Conservation (phyloP, 768 basidiomycete species). For the Hygrocybe coccinea region DNA sequence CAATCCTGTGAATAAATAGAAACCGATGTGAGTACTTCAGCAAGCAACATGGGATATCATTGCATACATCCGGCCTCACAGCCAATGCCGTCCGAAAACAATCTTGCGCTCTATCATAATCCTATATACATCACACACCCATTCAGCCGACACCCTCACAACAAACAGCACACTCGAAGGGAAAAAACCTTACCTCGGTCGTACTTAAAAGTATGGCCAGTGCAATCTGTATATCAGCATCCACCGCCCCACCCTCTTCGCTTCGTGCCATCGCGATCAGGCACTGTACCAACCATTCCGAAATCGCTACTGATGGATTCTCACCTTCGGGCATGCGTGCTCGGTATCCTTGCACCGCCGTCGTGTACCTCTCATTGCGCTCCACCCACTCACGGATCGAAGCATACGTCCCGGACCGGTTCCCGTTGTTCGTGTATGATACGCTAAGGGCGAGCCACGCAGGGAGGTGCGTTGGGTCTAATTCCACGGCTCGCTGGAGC, state of each 20-base stretch:
- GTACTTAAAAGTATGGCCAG: conserved; percentile 90
- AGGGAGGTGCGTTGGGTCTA: conserved; percentile 70
- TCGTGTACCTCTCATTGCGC: conserved; percentile 53
- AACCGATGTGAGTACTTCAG: conserved; percentile 5
- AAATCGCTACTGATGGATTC: conserved; percentile 25
- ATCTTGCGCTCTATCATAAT: conserved; percentile 87
- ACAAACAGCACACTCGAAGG: no score
- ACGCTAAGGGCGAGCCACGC: conserved; percentile 90
- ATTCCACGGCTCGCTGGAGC: conserved; percentile 69
- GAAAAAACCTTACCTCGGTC: conserved; percentile 62
- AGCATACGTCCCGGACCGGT: conserved; percentile 66
- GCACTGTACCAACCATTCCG: conserved; percentile 59
- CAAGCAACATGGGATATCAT: conserved; percentile 5
- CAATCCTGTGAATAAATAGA: conserved; percentile 58
- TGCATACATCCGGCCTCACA: conserved; percentile 74
- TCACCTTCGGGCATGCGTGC: conserved; percentile 26
- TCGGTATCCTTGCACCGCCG: conserved; percentile 40
- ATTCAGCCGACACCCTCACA: conserved; percentile 1
- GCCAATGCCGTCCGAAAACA: conserved; percentile 88
- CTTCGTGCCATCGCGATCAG: conserved; percentile 76
- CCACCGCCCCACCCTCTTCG: conserved; percentile 56
- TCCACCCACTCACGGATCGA: conserved; percentile 83
- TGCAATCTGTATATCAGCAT: conserved; percentile 94
- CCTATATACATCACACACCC: conserved; percentile 57
- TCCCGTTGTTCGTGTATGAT: conserved; percentile 85